Conservation (phyloP, 202 grass and related monocot species). For the Digitaria exilis region DNA sequence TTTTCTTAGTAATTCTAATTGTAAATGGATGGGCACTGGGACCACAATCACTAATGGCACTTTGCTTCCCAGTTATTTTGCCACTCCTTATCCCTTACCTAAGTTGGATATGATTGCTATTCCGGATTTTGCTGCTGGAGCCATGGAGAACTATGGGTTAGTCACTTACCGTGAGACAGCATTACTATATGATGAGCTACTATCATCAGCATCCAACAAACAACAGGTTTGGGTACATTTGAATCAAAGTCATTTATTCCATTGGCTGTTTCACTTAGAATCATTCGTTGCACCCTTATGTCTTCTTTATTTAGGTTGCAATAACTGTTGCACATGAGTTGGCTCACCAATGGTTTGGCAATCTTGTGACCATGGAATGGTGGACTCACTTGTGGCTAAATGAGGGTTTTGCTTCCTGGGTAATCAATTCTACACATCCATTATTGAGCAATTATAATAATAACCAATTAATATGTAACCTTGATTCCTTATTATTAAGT, state of each 20-base stretch:
- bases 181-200: conserved; percentile 74
- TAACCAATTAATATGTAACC: background rate
- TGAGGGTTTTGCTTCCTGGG: conserved; percentile 93
- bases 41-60: conserved; percentile 30
- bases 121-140: conserved; percentile 85
- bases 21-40: background rate
- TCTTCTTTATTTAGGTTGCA: conserved; percentile 58
- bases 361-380: conserved; percentile 99
- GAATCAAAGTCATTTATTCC: conserved; percentile 11
- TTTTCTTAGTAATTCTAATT: conserved; percentile 18
- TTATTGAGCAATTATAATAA: background rate
- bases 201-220: conserved; percentile 73
- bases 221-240: conserved; percentile 47
- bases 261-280: background rate
- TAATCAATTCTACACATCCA: conserved; percentile 32
- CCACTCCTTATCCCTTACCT: conserved; percentile 77
- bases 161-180: conserved; percentile 67
- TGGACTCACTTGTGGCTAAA: conserved; percentile 98
- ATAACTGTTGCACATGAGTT: conserved; percentile 88
- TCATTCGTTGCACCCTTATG: background rate
- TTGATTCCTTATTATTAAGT: background rate
- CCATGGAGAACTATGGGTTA: conserved; percentile 95
- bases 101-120: conserved; percentile 96
- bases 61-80: conserved; percentile 70
- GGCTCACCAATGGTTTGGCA: conserved; percentile 98